Evolutionary conservation across 805 yeast genomes (phyloP).

Genomic region (Metschnikowia continentalis): DNA sequence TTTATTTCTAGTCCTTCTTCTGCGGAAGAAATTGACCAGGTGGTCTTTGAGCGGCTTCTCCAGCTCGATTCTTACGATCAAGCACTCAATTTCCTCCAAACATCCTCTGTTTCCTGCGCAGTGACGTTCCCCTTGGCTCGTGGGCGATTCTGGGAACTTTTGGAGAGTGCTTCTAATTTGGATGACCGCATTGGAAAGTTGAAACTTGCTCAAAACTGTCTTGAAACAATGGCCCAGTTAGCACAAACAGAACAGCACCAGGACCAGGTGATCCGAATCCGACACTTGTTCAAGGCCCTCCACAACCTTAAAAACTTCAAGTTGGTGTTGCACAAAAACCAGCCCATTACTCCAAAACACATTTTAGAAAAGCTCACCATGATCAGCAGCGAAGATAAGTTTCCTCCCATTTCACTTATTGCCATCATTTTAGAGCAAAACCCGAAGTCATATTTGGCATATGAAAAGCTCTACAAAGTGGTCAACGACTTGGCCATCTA

Average conservation of each 20-base stretch:
- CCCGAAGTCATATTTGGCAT: conserved; percentile 44
- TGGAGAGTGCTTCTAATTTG: conserved; percentile 27
- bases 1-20: conserved; percentile 18
- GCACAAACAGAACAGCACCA: background rate
- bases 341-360: conserved; percentile 17
- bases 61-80: conserved; percentile 25
- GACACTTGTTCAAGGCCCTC: conserved; percentile 37
- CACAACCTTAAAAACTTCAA: conserved; percentile 33
- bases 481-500: conserved; percentile 40
- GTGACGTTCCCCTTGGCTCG: conserved; percentile 8
- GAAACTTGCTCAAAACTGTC: conserved; percentile 22
- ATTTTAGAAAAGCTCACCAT: conserved; percentile 12
- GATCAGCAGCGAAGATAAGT: conserved; percentile 7
- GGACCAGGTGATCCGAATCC: conserved; percentile 22
- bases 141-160: conserved; percentile 33
- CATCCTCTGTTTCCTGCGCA: conserved; percentile 11
- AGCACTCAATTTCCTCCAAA: conserved; percentile 17
- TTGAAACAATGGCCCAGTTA: conserved; percentile 18
- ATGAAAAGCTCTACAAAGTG: conserved; percentile 39
- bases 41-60: conserved; percentile 29
- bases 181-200: conserved; percentile 32
- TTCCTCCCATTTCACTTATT: conserved; percentile 25
- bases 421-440: conserved; percentile 51
- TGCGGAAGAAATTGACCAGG: conserved; percentile 15
- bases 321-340: conserved; percentile 16